These are phyloP conservation scores for Carallia brachiata DNA, from an alignment of 345 rosid species.

Conservation along the genomic window DNA sequence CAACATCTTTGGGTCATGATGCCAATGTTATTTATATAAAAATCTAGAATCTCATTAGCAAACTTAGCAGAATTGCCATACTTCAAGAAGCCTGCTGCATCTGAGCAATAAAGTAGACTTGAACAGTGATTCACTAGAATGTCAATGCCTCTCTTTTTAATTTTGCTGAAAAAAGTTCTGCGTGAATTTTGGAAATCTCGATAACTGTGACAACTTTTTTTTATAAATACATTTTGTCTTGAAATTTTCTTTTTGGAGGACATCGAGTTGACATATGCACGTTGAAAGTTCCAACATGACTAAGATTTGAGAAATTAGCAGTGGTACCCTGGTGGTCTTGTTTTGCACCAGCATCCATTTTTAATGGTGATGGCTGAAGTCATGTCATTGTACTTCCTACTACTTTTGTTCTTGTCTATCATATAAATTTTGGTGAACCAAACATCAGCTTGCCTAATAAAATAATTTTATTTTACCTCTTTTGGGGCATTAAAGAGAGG, in stretches of 20 bases:
- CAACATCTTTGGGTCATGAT: not conserved
- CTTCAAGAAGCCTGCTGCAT: conserved; percentile 1
- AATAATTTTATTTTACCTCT: conserved; percentile 9
- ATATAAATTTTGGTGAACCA: not conserved
- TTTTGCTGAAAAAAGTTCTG: not conserved
- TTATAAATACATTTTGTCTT: not conserved
- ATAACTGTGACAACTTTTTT: not conserved
- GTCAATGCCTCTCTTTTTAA: not conserved
- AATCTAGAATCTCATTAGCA: not conserved
- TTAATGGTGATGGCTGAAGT: not conserved
- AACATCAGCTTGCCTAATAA: conserved; percentile 12
- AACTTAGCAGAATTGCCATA: not conserved
- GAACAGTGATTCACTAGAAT: not conserved
- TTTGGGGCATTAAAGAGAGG: conserved; percentile 67
- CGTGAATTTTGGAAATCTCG: not conserved
- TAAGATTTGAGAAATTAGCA: not conserved
- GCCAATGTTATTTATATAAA: not conserved
- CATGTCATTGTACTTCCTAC: not conserved
- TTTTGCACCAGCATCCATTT: not conserved
- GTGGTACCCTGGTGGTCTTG: not conserved
- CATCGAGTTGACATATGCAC: not conserved
- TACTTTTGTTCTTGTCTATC: not conserved
- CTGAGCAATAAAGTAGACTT: not conserved
- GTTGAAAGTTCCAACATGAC: not conserved
- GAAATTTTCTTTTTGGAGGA: not conserved